These are phyloP conservation scores for Lactarius quietus DNA, from an alignment of 768 basidiomycete genomes.

Conservation along the genomic window DNA sequence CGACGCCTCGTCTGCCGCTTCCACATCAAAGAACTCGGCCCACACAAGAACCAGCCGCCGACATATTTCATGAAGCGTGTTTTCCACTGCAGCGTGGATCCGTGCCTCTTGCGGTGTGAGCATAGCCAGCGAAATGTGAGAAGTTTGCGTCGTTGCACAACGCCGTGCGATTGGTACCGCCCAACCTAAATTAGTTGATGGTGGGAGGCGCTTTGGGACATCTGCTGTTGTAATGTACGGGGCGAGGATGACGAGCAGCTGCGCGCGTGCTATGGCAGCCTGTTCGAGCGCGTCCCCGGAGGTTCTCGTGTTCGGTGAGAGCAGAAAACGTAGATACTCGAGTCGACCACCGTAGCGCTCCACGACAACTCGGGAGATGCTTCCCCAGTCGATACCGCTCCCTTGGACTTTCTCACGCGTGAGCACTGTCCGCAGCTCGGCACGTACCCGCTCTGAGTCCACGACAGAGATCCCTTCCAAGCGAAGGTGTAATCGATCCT, in stretches of 20 bases:
- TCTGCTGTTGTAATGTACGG: conserved; percentile 32
- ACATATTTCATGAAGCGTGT: conserved; percentile 16
- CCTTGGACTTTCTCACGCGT: conserved; percentile 11
- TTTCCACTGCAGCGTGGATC: conserved; percentile 23
- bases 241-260: conserved; percentile 27
- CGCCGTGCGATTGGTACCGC: conserved; percentile 20
- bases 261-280: conserved; percentile 10
- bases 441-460: conserved; percentile 28
- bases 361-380: conserved; percentile 37
- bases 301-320: conserved; percentile 29
- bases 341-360: conserved; percentile 43
- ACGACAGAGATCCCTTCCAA: conserved; percentile 32
- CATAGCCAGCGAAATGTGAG: not conserved
- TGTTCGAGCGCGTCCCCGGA: conserved; percentile 3
- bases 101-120: conserved; percentile 24
- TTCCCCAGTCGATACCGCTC: conserved; percentile 43
- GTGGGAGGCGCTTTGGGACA: not conserved
- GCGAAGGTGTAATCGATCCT: conserved; percentile 38
- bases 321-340: conserved; percentile 38
- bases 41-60: conserved; percentile 21
- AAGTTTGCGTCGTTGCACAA: conserved; percentile 21
- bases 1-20: conserved; percentile 12
- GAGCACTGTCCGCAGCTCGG: conserved; percentile 31
- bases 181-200: conserved; percentile 18
- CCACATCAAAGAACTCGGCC: conserved; percentile 26